Evolutionary conservation across 768 basidiomycete species (phyloP), one percentile per base, ranked within the genome.

Genomic region (Cytidiella melzeri): DNA sequence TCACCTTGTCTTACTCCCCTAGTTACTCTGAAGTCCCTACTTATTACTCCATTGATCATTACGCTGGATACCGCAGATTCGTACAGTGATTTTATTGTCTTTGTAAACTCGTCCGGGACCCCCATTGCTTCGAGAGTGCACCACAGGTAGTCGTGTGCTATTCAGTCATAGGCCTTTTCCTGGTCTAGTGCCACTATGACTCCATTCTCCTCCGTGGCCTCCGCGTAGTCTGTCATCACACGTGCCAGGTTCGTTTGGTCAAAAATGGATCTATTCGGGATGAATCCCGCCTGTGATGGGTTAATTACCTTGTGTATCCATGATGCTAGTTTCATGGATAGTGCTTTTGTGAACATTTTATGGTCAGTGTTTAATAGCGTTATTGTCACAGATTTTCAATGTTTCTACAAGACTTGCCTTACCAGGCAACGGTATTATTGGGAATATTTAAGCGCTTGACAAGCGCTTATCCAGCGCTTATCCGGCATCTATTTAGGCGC

Each of bases 1-100:
- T 60, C 58, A 1, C 58, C 59, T 43, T 60, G 59, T 25, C 59
- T 3, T 3, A 60, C 59, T 7, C 59, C 60, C 41, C 59, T 41
- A 2, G 19, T 26, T 18, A 60, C 37, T 4, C 25, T 1, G 28
- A 51, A 60, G 3, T 12, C 10, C 1, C 2, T 20, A 19, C 43
- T 45, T 13, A 3, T 3, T 6, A n/a, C 28, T 6, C 56, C 44
- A 39, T 60, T 60, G 0, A 60, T 37, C 24, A 60, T 54, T 2
- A 60, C 56, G 11, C 9, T 1, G 1, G 59, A 57, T 4, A 42
- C 23, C 4, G 59, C 59, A 15, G 38, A 4, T 5, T 11, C 26
- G 45, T 60, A 60, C 5, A 60, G 59, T 1, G 21, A 7, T 43
- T 51, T 19, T 3, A 57, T 37, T 18, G 45, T 45, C 9, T 42